Percentiles rank a stretch among this genome's conserved stretches.
phyloP scores from a whole-genome alignment of 768 basidiomycete species.

The Polyporus arcularius region DNA sequence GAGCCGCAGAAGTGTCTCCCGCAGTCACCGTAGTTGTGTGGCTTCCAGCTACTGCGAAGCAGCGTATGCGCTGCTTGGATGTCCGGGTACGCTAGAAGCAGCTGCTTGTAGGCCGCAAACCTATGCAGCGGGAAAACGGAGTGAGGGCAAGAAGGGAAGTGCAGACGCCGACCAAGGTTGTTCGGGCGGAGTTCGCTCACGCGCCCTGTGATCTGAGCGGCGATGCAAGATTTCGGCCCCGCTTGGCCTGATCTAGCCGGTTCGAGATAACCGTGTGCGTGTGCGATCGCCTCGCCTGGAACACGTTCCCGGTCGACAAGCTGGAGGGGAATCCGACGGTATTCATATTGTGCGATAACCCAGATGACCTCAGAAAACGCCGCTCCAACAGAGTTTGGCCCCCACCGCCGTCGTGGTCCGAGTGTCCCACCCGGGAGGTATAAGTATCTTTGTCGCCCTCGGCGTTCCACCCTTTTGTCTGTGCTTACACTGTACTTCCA shows the following conservation, averaged over 20 bases:
- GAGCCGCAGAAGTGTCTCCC: conserved; percentile 5
- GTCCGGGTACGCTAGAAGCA: conserved; percentile 4
- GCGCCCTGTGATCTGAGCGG: neutral
- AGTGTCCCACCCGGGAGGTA: conserved; percentile 16
- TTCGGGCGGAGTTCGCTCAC: neutral
- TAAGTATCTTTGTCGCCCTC: conserved; percentile 18
- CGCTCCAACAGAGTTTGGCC: conserved; percentile 10
- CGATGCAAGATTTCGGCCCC: neutral
- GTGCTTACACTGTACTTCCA: conserved; percentile 16
- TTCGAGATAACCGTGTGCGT: conserved; percentile 17
- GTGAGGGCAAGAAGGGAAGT: neutral
- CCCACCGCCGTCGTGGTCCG: conserved; percentile 14
- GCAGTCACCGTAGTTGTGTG: neutral
- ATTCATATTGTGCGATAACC: conserved; percentile 4
- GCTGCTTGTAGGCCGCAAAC: neutral
- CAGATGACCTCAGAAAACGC: conserved; percentile 19
- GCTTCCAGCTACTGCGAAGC: neutral
- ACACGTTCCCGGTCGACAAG: conserved; percentile 26
- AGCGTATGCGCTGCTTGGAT: neutral
- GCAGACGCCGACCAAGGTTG: neutral
- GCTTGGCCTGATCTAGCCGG: conserved; percentile 10
- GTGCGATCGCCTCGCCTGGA: conserved; percentile 24
- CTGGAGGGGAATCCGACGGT: conserved; percentile 14
- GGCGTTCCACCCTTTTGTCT: conserved; percentile 17
- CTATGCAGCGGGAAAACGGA: neutral